Percentiles rank a stretch among this genome's conserved stretches.
These are phyloP conservation scores for Phytopythium vexans DNA, from an alignment of 352 stramenopile species.

Conservation along the genomic window DNA sequence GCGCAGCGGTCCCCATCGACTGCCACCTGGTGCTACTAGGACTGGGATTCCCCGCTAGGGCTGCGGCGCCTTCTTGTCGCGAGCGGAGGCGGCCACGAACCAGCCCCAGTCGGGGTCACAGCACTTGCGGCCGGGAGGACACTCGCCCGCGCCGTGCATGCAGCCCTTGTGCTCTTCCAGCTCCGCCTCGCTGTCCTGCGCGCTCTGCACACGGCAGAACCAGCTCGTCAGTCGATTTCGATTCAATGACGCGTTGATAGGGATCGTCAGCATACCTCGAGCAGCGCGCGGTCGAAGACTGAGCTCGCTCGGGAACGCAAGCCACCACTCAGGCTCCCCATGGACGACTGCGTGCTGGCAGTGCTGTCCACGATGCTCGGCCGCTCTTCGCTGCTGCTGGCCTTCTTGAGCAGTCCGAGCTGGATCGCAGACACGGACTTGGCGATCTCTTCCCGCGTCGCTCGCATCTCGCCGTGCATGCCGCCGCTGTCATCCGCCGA, in stretches of 20 bases:
- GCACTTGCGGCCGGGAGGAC: slow-evolving; percentile 27
- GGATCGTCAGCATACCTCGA: slow-evolving; percentile 19
- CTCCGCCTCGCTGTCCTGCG: slow-evolving; percentile 12
- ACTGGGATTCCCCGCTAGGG: neutral
- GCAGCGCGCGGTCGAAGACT: slow-evolving; percentile 32
- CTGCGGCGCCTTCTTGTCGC: neutral
- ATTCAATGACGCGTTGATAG: neutral
- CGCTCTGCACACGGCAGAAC: neutral
- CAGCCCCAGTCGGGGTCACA: slow-evolving; percentile 65
- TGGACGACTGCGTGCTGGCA: slow-evolving; percentile 23
- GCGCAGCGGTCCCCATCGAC: neutral
- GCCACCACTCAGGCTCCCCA: slow-evolving; percentile 15
- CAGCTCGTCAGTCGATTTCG: neutral
- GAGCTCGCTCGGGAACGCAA: slow-evolving; percentile 37
- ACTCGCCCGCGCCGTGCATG: slow-evolving; percentile 25
- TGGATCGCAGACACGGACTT: slow-evolving; percentile 46
- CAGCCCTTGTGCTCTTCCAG: slow-evolving; percentile 18
- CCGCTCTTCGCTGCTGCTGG: slow-evolving; percentile 12
- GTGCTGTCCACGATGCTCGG: slow-evolving; percentile 20
- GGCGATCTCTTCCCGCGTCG: slow-evolving; percentile 43
- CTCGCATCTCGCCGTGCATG: neutral
- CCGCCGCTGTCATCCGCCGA: neutral
- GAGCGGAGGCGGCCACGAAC: slow-evolving; percentile 35
- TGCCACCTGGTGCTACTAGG: neutral
- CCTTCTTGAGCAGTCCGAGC: slow-evolving; percentile 33